Base-by-base conservation (phyloP, 345 rosid species). In the Laguncularia racemosa region DNA sequence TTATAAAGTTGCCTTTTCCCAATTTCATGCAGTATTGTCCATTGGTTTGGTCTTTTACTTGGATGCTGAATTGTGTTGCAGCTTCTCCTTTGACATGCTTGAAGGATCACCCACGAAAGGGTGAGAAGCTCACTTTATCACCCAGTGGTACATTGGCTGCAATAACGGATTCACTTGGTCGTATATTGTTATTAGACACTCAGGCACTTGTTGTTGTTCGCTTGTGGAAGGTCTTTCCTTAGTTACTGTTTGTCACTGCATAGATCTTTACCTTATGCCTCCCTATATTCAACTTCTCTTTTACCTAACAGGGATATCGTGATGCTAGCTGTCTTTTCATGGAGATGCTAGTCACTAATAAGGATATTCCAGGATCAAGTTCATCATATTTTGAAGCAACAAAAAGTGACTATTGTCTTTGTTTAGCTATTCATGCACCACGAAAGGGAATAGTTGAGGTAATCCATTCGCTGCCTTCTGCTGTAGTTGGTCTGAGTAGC, bases 81-180 rank as follows among this genome's bases (percentile, higher is more conserved):
- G 99, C 99, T 46, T 80, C 97, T 67, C 80, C 96, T 21, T 76
- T 93, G 81, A 93, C 99, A 62, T 89, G 97, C 77, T 77, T 93
- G 76, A 87, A 89, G 68, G 97, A 93, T 84, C 69, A 81, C 26
- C 99, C 99, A 33, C 81, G 99, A 68, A 93, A 87, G 76, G 97
- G 99, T 5, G 96, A 93, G 70, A 87, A 81, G 76, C 80, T 87
- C 48, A 86, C 90, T 0, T 61, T 87, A 72, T 93, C 96, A 13
- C 99, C 99, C 14, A 87, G 96, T 72, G 99, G 97, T 56, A 87
- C 99, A 53, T 77, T 93, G 76, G 99, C 99, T 72, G 96, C 99
- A 8, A 83, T 93, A 55, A 87, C 99, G 20, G 99, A 93, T 74
- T 93, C 99, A 53, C 92, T 93, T 67, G 99, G 97, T 64, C 96